These are phyloP conservation scores for Royoungia palumana DNA, from an alignment of 768 basidiomycete species.

Conservation along the genomic window DNA sequence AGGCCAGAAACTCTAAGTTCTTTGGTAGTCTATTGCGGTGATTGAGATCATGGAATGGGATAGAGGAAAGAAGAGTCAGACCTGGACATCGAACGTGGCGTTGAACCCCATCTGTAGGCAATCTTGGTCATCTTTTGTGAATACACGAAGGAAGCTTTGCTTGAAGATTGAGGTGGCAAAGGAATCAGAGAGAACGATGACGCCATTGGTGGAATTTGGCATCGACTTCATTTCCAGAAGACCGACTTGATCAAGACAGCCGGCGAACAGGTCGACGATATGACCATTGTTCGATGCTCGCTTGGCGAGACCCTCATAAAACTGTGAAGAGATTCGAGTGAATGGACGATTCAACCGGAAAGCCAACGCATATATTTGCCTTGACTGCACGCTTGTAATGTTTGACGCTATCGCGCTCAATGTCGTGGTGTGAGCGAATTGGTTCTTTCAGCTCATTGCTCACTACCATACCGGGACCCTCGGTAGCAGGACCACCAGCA, in stretches of 20 bases:
- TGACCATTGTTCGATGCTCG: conserved; percentile 94
- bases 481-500: conserved; percentile 91
- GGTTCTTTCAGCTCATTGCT: conserved; percentile 94
- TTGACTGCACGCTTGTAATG: conserved; percentile 97
- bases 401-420: conserved; percentile 93
- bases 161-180: conserved; percentile 99
- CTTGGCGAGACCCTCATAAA: conserved; percentile 92
- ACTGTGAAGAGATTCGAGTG: conserved; percentile 46
- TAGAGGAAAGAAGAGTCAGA: conserved; percentile 26
- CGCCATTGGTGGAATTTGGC: conserved; percentile 94
- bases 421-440: conserved; percentile 98
- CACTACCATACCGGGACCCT: conserved; percentile 97
- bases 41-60: background rate
- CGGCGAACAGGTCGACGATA: conserved; percentile 91
- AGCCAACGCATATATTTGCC: conserved; percentile 47
- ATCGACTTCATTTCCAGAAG: conserved; percentile 96
- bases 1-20: conserved; percentile 97
- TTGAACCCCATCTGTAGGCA: conserved; percentile 97
- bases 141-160: conserved; percentile 91
- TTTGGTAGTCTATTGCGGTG: conserved; percentile 77
- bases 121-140: conserved; percentile 91
- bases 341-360: background rate
- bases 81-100: conserved; percentile 97
- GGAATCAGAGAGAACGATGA: conserved; percentile 93
- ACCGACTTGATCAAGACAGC: conserved; percentile 97